Evolutionary conservation across 768 basidiomycete genomes (phyloP).

Genomic region (Pisolithus microcarpus): DNA sequence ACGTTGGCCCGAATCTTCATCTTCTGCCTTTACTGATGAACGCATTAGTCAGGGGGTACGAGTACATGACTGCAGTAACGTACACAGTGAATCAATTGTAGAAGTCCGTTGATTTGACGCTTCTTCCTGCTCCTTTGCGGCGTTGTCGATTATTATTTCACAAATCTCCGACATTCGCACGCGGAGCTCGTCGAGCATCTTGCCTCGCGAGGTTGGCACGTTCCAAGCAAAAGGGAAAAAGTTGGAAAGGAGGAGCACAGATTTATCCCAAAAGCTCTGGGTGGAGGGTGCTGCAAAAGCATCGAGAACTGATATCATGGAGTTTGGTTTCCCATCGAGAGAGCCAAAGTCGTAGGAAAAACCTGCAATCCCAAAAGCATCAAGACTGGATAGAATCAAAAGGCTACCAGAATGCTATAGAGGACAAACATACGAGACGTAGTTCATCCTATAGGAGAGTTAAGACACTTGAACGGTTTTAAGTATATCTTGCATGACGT

Average conservation of each 20-base stretch:
- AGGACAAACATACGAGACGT: slow-evolving; percentile 11
- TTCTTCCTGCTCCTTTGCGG: slow-evolving; percentile 11
- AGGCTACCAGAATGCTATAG: not conserved
- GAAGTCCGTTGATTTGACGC: no score
- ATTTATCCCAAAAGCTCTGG: not conserved
- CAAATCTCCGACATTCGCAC: no score
- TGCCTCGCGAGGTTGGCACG: not conserved
- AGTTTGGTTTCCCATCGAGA: slow-evolving; percentile 28
- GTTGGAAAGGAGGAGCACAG: slow-evolving; percentile 29
- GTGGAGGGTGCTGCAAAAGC: slow-evolving; percentile 17
- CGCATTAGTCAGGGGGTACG: not conserved
- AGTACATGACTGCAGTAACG: no score
- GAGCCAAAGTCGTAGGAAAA: slow-evolving; percentile 41
- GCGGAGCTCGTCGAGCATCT: no score
- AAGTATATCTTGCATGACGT: not conserved
- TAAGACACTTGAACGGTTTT: not conserved
- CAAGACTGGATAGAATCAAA: slow-evolving; percentile 25
- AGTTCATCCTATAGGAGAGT: slow-evolving; percentile 17
- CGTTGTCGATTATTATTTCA: no score
- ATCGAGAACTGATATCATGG: slow-evolving; percentile 13
- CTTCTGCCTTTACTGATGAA: slow-evolving; percentile 32
- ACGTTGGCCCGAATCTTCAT: slow-evolving; percentile 14
- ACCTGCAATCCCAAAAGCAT: slow-evolving; percentile 38
- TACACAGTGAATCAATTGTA: no score
- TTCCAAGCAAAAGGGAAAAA: slow-evolving; percentile 10